phyloP scores from a whole-genome alignment of 208 protist species.

The Leishmania major region DNA sequence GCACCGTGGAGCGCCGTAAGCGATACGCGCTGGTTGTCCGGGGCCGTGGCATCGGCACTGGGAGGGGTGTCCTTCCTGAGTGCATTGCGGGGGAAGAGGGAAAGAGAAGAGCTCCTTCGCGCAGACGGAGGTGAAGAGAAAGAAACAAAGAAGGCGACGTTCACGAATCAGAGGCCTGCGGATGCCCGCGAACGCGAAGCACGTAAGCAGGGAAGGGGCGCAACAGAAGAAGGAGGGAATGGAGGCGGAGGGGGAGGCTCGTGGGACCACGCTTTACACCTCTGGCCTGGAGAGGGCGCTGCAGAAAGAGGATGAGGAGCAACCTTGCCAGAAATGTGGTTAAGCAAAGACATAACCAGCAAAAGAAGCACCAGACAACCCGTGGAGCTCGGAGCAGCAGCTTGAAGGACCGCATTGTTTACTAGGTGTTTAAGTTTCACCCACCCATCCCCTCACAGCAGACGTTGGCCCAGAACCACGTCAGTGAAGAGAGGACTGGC shows the following conservation, averaged over 20 bases:
- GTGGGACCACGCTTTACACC: neutral
- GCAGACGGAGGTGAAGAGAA: constrained; percentile 1
- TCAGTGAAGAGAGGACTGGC: neutral
- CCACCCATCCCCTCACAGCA: neutral
- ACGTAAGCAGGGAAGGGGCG: neutral
- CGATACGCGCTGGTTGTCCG: neutral
- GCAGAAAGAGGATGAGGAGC: neutral
- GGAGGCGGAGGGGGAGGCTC: no score
- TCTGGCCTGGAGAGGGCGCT: neutral
- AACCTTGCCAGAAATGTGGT: neutral
- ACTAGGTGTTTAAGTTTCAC: neutral
- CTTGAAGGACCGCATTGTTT: neutral
- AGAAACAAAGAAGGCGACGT: neutral
- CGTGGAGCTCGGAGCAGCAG: neutral
- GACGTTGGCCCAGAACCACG: neutral
- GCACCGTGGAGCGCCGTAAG: neutral
- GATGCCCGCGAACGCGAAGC: neutral
- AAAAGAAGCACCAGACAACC: neutral
- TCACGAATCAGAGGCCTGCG: no score
- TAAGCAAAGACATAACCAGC: neutral
- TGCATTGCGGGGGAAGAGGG: neutral
- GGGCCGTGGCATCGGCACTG: neutral
- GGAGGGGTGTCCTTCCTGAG: neutral
- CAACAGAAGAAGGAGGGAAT: neutral
- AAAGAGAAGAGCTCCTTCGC: neutral